Conservation (phyloP, 1,139 yeast genomes). For the Zygoascus meyerae region DNA sequence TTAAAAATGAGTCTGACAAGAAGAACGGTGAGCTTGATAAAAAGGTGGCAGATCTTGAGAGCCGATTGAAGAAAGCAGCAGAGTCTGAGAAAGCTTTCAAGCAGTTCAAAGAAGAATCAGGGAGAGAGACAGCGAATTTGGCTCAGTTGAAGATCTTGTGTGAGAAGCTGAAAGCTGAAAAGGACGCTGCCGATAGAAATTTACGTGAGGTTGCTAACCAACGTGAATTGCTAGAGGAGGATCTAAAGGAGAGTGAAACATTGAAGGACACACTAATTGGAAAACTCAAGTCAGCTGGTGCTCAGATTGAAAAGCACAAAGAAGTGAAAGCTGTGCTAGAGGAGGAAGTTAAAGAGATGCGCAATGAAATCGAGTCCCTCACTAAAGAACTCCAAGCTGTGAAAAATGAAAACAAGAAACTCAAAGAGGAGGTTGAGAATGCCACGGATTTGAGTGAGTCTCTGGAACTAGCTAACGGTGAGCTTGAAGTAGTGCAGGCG, state of each 20-base stretch:
- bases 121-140: conserved; percentile 14
- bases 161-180: conserved; percentile 15
- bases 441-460: not conserved
- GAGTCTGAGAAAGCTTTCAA: conserved; percentile 17
- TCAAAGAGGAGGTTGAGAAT: conserved; percentile 1
- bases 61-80: conserved; percentile 19
- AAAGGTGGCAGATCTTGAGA: conserved; percentile 22
- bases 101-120: conserved; percentile 13
- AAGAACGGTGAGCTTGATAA: conserved; percentile 33
- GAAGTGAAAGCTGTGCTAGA: conserved; percentile 7
- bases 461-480: too few species aligned
- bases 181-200: conserved; percentile 9
- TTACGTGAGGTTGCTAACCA: conserved; percentile 12
- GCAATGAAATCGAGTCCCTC: not conserved
- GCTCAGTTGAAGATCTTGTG: conserved; percentile 18
- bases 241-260: conserved; percentile 25
- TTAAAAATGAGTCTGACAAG: conserved; percentile 49
- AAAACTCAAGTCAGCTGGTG: conserved; percentile 30
- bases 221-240: conserved; percentile 20
- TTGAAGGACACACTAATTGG: conserved; percentile 29
- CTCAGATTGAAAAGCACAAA: conserved; percentile 25
- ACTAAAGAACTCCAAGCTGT: not conserved
- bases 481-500: too few species aligned
- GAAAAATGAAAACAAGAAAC: not conserved
- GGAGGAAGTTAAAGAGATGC: conserved; percentile 3